These are phyloP conservation scores for Apophysomyces variabilis DNA, from an alignment of 371 early-diverging fungal species.

Conservation along the genomic window DNA sequence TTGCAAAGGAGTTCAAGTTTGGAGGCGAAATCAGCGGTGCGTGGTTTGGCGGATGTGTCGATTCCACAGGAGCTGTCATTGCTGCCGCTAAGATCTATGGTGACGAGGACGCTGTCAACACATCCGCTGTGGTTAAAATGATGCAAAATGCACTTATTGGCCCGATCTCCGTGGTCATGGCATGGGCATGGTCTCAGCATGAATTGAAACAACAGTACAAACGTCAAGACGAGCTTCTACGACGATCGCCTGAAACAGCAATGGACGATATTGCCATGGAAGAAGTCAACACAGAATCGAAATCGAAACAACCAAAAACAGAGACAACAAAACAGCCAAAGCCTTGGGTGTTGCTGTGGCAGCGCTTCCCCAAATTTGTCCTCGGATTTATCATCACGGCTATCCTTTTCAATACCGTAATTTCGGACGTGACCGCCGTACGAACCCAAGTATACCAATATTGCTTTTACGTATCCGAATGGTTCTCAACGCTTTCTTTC, in stretches of 20 bases:
- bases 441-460: constrained; percentile 51
- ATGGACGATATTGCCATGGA: constrained; percentile 7
- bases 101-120: constrained; percentile 57
- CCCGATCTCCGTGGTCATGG: constrained; percentile 61
- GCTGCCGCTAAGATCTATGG: constrained; percentile 68
- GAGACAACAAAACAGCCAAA: constrained; percentile 20
- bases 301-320: constrained; percentile 14
- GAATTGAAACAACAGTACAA: constrained; percentile 45
- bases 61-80: constrained; percentile 71
- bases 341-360: constrained; percentile 52
- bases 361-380: constrained; percentile 68
- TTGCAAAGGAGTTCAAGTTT: constrained; percentile 52
- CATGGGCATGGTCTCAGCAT: constrained; percentile 61
- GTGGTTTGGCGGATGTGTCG: constrained; percentile 71
- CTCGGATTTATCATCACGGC: constrained; percentile 66
- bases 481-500: constrained; percentile 67
- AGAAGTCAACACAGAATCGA: constrained; percentile 4
- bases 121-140: constrained; percentile 69
- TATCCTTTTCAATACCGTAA: constrained; percentile 60
- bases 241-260: constrained; percentile 11
- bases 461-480: constrained; percentile 66
- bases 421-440: constrained; percentile 33
- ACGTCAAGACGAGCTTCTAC: constrained; percentile 20
- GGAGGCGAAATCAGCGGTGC: constrained; percentile 59
- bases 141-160: constrained; percentile 69